A percentile compares a stretch with the other conserved stretches of the same genome.
Conservation (phyloP, 805 yeast species). For the Candida sanyiensis region DNA sequence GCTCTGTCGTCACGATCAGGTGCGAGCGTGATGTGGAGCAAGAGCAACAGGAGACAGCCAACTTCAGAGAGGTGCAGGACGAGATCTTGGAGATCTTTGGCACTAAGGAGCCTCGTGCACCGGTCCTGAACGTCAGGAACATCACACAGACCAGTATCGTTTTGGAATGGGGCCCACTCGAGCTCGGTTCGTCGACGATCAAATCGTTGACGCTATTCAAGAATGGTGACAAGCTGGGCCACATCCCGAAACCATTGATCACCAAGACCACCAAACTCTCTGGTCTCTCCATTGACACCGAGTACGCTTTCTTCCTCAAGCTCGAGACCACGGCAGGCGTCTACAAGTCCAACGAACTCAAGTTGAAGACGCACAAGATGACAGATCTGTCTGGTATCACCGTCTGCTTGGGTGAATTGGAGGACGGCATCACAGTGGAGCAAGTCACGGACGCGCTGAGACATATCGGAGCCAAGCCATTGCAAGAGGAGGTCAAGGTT, state of each 20-base stretch:
- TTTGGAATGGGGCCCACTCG: conserved; percentile 86
- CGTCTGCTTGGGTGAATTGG: conserved; percentile 80
- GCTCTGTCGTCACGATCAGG: conserved; percentile 79
- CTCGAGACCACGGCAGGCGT: conserved; percentile 89
- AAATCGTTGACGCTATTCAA: conserved; percentile 74
- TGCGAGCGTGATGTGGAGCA: conserved; percentile 72
- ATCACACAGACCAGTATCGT: conserved; percentile 94
- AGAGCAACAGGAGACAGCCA: conserved; percentile 52
- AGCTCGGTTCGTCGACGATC: conserved; percentile 76
- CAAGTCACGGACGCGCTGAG: conserved; percentile 60
- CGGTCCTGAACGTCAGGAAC: conserved; percentile 63
- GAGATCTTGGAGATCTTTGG: conserved; percentile 73
- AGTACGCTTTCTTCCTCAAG: conserved; percentile 71
- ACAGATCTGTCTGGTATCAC: conserved; percentile 91
- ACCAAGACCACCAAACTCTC: conserved; percentile 82
- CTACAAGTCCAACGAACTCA: conserved; percentile 59
- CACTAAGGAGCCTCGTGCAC: conserved; percentile 60
- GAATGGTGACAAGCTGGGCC: conserved; percentile 63
- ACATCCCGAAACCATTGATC: conserved; percentile 75
- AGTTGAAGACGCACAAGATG: conserved; percentile 88
- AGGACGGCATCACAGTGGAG: conserved; percentile 37
- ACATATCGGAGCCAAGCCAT: conserved; percentile 78
- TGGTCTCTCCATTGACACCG: conserved; percentile 83
- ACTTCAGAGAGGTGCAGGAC: conserved; percentile 64
- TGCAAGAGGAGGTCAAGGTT: conserved; percentile 67